A percentile compares a stretch with the other conserved stretches of the same genome.
Evolutionary conservation across 2,329 filamentous ascomycete species (phyloP).

Genomic region (Pseudogymnoascus sp.): DNA sequence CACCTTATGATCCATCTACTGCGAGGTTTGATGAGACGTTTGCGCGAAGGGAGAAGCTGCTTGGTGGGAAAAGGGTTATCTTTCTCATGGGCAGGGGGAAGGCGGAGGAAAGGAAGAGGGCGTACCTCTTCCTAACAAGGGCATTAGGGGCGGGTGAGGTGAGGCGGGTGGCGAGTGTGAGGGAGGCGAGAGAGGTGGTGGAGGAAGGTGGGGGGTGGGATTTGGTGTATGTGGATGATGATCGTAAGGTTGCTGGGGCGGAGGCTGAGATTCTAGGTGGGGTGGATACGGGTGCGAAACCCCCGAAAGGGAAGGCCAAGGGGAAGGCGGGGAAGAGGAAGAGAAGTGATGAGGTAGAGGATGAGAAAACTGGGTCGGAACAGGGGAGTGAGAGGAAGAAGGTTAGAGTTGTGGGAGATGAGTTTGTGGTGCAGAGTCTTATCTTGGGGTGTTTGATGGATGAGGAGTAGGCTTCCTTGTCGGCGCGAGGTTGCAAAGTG

Average conservation of each 20-base stretch:
- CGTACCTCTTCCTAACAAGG: slow-evolving; percentile 73
- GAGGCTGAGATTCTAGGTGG: slow-evolving; percentile 27
- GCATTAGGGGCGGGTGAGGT: slow-evolving; percentile 66
- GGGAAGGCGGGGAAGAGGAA: slow-evolving; percentile 37
- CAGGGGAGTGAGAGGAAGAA: slow-evolving; percentile 37
- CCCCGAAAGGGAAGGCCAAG: slow-evolving; percentile 22
- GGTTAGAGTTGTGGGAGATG: slow-evolving; percentile 67
- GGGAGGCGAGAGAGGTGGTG: slow-evolving; percentile 54
- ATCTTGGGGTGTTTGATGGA: slow-evolving; percentile 54
- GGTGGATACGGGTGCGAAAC: slow-evolving; percentile 17
- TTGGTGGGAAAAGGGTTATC: slow-evolving; percentile 59
- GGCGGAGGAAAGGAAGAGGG: slow-evolving; percentile 55
- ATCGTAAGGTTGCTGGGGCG: slow-evolving; percentile 35
- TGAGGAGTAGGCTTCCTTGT: neutral
- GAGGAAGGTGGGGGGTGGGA: slow-evolving; percentile 48
- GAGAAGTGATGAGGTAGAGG: slow-evolving; percentile 28
- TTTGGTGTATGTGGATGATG: slow-evolving; percentile 71
- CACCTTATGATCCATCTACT: slow-evolving; percentile 48
- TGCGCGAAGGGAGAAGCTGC: slow-evolving; percentile 49
- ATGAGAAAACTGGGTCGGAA: slow-evolving; percentile 18
- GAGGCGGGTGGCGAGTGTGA: slow-evolving; percentile 54
- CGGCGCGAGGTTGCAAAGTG: neutral
- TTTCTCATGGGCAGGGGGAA: slow-evolving; percentile 60
- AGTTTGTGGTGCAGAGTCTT: slow-evolving; percentile 85
- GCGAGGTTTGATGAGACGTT: slow-evolving; percentile 53